These are phyloP conservation scores for Trichoderma atroviride DNA, from an alignment of 2,329 filamentous ascomycete species.

Conservation along the genomic window DNA sequence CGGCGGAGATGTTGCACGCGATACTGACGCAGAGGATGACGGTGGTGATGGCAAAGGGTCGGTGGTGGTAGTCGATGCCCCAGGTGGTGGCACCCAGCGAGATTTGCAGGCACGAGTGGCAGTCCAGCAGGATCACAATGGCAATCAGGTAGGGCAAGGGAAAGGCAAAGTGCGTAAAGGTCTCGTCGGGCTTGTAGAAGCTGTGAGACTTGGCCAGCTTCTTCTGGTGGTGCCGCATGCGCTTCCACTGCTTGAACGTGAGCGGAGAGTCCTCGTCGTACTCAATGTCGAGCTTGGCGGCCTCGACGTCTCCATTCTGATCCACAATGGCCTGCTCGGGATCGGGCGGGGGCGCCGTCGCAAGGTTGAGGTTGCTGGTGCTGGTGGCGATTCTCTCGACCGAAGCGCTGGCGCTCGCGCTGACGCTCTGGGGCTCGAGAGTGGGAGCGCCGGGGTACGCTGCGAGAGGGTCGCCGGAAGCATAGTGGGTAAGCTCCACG, in stretches of 20 bases:
- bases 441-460: constrained; percentile 2
- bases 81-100: constrained; percentile 77
- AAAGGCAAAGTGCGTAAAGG: constrained; percentile 78
- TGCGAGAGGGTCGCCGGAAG: constrained; percentile 7
- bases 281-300: constrained; percentile 41
- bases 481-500: constrained; percentile 26
- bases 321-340: constrained; percentile 11
- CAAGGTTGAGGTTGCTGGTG: constrained; percentile 16
- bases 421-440: constrained; percentile 4
- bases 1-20: constrained; percentile 74
- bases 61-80: constrained; percentile 71
- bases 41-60: constrained; percentile 74
- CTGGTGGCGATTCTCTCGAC: constrained; percentile 17
- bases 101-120: constrained; percentile 79
- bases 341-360: neutral
- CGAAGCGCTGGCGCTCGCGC: constrained; percentile 1
- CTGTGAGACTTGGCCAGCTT: constrained; percentile 83
- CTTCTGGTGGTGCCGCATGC: constrained; percentile 73
- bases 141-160: constrained; percentile 73
- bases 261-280: constrained; percentile 63
- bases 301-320: constrained; percentile 44
- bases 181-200: constrained; percentile 89
- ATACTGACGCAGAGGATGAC: constrained; percentile 81
- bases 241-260: constrained; percentile 64
- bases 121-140: constrained; percentile 77